phyloP scores from a whole-genome alignment of 208 protist species.

The Trypanosoma platydactyli region DNA sequence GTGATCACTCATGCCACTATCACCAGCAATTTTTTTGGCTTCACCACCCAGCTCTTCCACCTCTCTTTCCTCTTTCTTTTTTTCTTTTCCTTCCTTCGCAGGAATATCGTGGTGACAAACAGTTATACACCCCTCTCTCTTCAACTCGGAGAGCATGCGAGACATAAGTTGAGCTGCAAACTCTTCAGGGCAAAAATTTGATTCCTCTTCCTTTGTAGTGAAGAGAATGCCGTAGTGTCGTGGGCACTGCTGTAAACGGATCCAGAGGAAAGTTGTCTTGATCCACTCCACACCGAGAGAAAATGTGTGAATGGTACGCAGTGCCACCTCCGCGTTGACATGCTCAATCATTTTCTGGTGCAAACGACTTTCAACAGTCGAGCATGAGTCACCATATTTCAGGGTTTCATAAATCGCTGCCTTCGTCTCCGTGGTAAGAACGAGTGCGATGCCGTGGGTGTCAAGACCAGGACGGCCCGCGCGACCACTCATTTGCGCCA shows the following conservation, averaged over 20 bases:
- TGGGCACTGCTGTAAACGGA: conserved; percentile 66
- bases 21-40: too few relatives aligned
- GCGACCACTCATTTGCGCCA: conserved; percentile 98
- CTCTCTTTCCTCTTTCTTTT: neutral
- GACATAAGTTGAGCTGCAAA: conserved; percentile 70
- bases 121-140: conserved; percentile 55
- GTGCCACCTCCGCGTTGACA: conserved; percentile 92
- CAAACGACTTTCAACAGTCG: conserved; percentile 78
- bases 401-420: conserved; percentile 65
- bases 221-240: conserved; percentile 78
- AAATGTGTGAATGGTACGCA: conserved; percentile 88
- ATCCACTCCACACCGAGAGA: conserved; percentile 78
- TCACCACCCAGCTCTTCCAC: too few relatives aligned
- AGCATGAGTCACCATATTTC: conserved; percentile 36
- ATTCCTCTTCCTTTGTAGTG: conserved; percentile 38
- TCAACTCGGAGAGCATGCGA: conserved; percentile 57
- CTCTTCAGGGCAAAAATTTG: conserved; percentile 43
- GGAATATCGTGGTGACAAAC: conserved; percentile 4
- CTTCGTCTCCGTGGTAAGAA: conserved; percentile 82
- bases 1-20: neutral
- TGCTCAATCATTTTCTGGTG: conserved; percentile 91
- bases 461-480: conserved; percentile 90
- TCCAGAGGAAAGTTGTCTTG: conserved; percentile 91
- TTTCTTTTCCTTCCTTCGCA: neutral
- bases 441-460: conserved; percentile 76